Conservation (phyloP, 2,329 filamentous ascomycete genomes). For the Pyricularia grisea region DNA sequence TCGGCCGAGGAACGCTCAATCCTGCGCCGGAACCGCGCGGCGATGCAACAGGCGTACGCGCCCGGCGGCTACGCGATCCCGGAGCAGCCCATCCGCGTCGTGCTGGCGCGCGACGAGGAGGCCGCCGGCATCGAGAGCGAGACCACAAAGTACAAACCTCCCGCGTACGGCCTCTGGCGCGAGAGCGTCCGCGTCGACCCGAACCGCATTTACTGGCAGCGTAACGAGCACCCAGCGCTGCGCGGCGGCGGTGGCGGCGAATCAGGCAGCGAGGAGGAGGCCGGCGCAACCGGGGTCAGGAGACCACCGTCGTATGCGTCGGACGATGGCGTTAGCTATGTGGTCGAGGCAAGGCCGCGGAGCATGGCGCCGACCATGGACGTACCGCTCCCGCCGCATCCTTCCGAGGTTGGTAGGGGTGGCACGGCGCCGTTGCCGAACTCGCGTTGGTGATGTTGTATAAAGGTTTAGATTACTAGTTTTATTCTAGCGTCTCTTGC, state of each 20-base stretch:
- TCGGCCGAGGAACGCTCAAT: constrained; percentile 16
- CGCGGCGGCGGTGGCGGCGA: constrained; percentile 16
- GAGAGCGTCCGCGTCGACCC: constrained; percentile 77
- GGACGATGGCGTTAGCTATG: constrained; percentile 65
- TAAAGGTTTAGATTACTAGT: background rate
- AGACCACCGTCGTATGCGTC: constrained; percentile 69
- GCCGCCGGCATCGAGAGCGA: constrained; percentile 46
- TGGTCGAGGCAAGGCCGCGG: constrained; percentile 56
- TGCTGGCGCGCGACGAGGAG: constrained; percentile 67
- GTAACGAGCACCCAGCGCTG: constrained; percentile 36
- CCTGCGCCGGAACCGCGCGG: constrained; percentile 13
- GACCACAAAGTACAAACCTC: constrained; percentile 53
- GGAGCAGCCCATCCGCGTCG: constrained; percentile 64
- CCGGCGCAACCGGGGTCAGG: constrained; percentile 14
- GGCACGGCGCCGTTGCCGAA: constrained; percentile 9
- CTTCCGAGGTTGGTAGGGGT: constrained; percentile 31
- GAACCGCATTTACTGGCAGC: constrained; percentile 72
- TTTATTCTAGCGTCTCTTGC: background rate
- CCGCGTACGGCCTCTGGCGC: constrained; percentile 79
- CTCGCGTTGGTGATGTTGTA: constrained; percentile 13
- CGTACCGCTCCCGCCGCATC: constrained; percentile 35
- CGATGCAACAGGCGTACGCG: constrained; percentile 34
- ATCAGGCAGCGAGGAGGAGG: constrained; percentile 11
- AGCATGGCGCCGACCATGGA: constrained; percentile 39
- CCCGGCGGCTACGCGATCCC: constrained; percentile 62